Evolutionary conservation across 2,329 filamentous ascomycete genomes (phyloP).

Genomic region (Ambrosiella beaveri): DNA sequence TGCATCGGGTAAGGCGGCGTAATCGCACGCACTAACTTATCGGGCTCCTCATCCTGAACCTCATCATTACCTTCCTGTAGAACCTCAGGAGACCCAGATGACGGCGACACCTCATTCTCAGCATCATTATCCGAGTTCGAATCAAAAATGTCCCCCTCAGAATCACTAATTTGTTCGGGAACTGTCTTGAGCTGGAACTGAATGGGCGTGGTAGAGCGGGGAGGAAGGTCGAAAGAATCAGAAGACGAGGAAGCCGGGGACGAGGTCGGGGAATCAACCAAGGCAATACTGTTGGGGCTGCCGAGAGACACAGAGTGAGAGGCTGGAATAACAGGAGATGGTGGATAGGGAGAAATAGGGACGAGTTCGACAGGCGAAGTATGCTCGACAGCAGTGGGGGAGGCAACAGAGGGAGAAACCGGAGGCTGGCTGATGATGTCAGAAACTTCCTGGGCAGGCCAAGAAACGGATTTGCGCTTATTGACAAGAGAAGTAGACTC

Average conservation of each 20-base stretch:
- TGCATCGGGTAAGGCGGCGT: background rate
- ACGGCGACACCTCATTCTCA: background rate
- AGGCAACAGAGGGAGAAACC: background rate
- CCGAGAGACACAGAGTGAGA: background rate
- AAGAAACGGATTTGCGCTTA: conserved; percentile 4
- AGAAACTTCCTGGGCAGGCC: background rate
- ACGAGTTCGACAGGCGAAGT: background rate
- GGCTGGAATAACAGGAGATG: no score
- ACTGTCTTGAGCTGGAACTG: background rate
- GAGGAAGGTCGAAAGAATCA: background rate
- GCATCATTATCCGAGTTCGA: background rate
- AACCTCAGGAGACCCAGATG: background rate
- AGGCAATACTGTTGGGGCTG: background rate
- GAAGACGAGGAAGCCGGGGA: background rate
- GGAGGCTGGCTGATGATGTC: background rate
- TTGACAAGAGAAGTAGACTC: background rate
- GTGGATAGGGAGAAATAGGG: background rate
- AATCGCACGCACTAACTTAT: background rate
- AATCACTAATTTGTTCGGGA: background rate
- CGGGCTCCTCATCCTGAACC: background rate
- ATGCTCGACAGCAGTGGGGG: background rate
- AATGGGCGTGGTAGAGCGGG: background rate
- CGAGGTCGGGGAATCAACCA: background rate
- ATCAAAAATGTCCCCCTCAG: background rate
- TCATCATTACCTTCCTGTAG: background rate